phyloP scores from a whole-genome alignment of 768 basidiomycete genomes.

The Calocybe cyanea region DNA sequence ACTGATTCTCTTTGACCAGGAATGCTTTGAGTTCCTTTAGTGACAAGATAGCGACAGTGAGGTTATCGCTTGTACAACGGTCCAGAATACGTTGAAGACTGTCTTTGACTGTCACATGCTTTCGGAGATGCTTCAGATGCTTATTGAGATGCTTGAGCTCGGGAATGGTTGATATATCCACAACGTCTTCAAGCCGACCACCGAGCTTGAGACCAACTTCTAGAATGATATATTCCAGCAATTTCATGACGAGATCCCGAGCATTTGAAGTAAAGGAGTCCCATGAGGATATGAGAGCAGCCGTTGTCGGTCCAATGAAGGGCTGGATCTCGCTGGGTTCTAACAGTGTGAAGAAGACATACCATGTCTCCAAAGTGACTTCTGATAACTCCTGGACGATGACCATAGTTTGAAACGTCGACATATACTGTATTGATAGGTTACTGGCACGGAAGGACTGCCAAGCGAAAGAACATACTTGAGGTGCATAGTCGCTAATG shows the following conservation, averaged over 20 bases:
- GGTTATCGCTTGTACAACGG: conserved; percentile 76
- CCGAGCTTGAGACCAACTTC: conserved; percentile 54
- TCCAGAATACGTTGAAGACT: conserved; percentile 65
- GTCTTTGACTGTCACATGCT: conserved; percentile 46
- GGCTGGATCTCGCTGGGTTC: conserved; percentile 70
- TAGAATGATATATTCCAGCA: conserved; percentile 67
- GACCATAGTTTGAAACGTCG: conserved; percentile 90
- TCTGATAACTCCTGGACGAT: conserved; percentile 69
- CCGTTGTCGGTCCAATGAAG: conserved; percentile 83
- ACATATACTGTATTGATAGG: conserved; percentile 71
- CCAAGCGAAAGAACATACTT: conserved; percentile 47
- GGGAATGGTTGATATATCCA: conserved; percentile 69
- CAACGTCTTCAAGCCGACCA: conserved; percentile 69
- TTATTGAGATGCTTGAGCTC: conserved; percentile 48
- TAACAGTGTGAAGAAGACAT: conserved; percentile 67
- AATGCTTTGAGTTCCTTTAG: conserved; percentile 72
- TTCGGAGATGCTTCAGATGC: conserved; percentile 42
- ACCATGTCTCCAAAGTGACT: conserved; percentile 78
- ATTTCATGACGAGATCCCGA: conserved; percentile 49
- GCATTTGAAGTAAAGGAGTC: conserved; percentile 48
- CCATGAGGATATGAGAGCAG: conserved; percentile 82
- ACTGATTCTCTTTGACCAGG: conserved; percentile 45
- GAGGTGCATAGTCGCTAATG: conserved; percentile 78
- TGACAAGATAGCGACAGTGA: conserved; percentile 69
- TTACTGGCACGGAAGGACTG: conserved; percentile 6